Percentiles rank a stretch among this genome's conserved stretches.
Evolutionary conservation across 2,329 filamentous ascomycete genomes (phyloP).

Genomic region (Calonectria henricotiae): DNA sequence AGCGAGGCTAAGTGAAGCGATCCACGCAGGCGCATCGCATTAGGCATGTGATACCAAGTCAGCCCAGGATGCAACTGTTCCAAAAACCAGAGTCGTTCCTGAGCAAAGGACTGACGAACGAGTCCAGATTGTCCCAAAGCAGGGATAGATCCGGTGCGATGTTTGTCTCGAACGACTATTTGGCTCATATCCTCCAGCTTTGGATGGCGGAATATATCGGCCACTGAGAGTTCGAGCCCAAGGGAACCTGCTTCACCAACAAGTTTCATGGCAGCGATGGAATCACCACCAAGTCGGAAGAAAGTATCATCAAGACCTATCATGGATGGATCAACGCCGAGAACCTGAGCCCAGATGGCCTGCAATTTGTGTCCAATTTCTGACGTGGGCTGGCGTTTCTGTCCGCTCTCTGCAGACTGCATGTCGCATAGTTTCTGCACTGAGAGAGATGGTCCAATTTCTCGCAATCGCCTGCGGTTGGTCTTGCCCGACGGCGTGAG

Average conservation of each 20-base stretch:
- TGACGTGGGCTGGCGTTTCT: conserved; percentile 33
- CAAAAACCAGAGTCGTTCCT: too few species aligned
- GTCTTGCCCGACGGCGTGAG: conserved; percentile 39
- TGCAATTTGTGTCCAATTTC: conserved; percentile 50
- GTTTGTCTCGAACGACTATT: too few species aligned
- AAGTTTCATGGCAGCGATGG: conserved; percentile 67
- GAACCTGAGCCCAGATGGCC: conserved; percentile 58
- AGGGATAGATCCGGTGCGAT: too few species aligned
- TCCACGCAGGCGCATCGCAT: too few species aligned
- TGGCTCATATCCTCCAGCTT: too few species aligned
- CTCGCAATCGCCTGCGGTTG: conserved; percentile 35
- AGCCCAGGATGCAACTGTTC: too few species aligned
- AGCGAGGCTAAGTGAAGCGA: too few species aligned
- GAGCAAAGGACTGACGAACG: too few species aligned
- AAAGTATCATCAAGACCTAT: conserved; percentile 65
- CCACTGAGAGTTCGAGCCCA: conserved; percentile 32
- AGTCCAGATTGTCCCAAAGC: too few species aligned
- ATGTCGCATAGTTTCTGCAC: conserved; percentile 60
- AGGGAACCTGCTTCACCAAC: conserved; percentile 44
- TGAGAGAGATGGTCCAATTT: conserved; percentile 35
- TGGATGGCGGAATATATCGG: conserved; percentile 37
- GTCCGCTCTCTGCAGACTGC: neutral
- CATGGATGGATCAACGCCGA: conserved; percentile 54
- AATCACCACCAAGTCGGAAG: conserved; percentile 68
- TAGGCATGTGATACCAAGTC: too few species aligned